Conservation (phyloP, 108 stramenopile species). For the Skeletonema potamos region DNA sequence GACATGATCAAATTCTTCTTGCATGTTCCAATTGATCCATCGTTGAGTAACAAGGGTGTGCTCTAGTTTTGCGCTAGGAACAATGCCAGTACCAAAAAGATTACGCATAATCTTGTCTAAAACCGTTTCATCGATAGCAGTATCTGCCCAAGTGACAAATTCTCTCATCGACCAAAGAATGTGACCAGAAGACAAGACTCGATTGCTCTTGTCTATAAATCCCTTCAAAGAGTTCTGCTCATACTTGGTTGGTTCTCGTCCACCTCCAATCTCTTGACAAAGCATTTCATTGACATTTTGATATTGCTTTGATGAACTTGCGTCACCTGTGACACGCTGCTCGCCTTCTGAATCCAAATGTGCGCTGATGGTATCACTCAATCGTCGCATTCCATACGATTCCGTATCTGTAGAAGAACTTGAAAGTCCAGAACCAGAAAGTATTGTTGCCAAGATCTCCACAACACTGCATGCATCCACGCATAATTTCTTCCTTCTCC, state of each 20-base stretch:
- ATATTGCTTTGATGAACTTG: slow-evolving; percentile 2
- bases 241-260: neutral
- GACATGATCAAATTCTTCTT: slow-evolving; percentile 19
- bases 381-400: neutral
- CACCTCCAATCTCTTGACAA: neutral
- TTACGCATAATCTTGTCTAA: slow-evolving; percentile 63
- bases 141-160: slow-evolving; percentile 51
- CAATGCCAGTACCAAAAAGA: slow-evolving; percentile 62
- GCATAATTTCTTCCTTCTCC: neutral
- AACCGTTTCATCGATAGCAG: slow-evolving; percentile 59
- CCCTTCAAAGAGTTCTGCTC: neutral
- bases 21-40: slow-evolving; percentile 71
- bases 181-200: neutral
- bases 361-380: neutral
- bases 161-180: slow-evolving; percentile 46
- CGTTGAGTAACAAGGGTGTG: slow-evolving; percentile 54
- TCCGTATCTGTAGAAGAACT: neutral
- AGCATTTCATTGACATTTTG: slow-evolving; percentile 21
- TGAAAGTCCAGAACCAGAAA: neutral
- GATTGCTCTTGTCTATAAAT: slow-evolving; percentile 6
- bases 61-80: slow-evolving; percentile 64
- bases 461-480: slow-evolving; percentile 27
- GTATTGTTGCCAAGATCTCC: slow-evolving; percentile 21
- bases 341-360: neutral
- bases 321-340: neutral